phyloP scores from a whole-genome alignment of 371 early-diverging fungal species.

The Rhizopus delemar region DNA sequence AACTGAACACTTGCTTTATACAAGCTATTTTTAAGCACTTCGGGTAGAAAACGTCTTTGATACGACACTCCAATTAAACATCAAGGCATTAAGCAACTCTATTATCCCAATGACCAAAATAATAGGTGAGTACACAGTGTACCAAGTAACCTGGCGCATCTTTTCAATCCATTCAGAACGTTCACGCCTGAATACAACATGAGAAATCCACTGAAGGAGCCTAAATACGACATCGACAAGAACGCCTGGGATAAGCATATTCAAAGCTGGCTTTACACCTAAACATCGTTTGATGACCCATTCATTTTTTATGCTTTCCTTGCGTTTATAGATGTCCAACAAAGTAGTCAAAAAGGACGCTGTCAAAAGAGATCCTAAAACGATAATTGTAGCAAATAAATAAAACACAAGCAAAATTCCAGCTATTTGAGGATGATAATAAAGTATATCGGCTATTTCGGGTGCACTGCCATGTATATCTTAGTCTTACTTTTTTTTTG shows the following conservation, averaged over 20 bases:
- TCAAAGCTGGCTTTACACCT: slow-evolving; percentile 13
- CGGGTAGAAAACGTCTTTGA: not conserved
- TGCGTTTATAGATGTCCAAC: slow-evolving; percentile 22
- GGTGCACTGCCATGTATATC: slow-evolving; percentile 33
- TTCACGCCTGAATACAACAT: slow-evolving; percentile 14
- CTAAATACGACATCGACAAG: slow-evolving; percentile 35
- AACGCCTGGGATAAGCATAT: slow-evolving; percentile 31
- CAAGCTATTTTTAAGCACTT: no score
- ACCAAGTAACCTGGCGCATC: slow-evolving; percentile 40
- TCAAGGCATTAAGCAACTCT: slow-evolving; percentile 10
- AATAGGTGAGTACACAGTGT: slow-evolving; percentile 37
- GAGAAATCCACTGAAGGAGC: slow-evolving; percentile 9
- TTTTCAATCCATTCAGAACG: slow-evolving; percentile 28
- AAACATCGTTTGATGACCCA: slow-evolving; percentile 25
- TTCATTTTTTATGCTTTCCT: slow-evolving; percentile 22
- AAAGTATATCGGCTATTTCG: slow-evolving; percentile 38
- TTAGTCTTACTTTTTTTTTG: not conserved
- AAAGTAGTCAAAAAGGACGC: slow-evolving; percentile 45
- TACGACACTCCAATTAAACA: slow-evolving; percentile 14
- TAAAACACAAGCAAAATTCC: slow-evolving; percentile 37
- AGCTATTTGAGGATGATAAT: slow-evolving; percentile 35
- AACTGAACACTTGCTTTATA: no score
- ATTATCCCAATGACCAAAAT: slow-evolving; percentile 29
- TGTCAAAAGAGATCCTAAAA: slow-evolving; percentile 33
- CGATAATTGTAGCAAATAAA: slow-evolving; percentile 34